Conservation (phyloP, 495 filamentous ascomycete genomes). For the Tricharina praecox region DNA sequence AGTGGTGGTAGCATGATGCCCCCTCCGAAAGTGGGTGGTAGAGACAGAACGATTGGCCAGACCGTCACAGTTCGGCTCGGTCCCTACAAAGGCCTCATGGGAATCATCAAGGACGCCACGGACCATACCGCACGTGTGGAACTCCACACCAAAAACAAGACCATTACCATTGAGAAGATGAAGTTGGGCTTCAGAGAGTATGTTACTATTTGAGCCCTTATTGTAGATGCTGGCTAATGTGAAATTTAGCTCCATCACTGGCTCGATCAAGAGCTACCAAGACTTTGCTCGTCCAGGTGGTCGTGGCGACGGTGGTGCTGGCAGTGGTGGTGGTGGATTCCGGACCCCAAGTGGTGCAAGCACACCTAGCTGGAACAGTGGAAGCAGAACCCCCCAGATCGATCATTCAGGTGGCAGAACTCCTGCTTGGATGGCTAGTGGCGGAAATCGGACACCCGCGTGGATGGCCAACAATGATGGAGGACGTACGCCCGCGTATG, state of each 20-base stretch:
- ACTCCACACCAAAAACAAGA: conserved; percentile 79
- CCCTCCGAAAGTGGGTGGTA: conserved; percentile 38
- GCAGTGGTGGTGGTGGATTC: conserved; percentile 31
- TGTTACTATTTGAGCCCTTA: conserved; percentile 16
- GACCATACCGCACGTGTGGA: conserved; percentile 74
- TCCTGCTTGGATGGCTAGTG: conserved; percentile 24
- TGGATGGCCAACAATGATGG: conserved; percentile 38
- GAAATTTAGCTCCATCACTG: conserved; percentile 35
- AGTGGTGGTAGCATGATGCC: conserved; percentile 39
- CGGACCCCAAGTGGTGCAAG: conserved; percentile 30
- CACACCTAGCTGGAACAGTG: conserved; percentile 51
- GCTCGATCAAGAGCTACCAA: conserved; percentile 50
- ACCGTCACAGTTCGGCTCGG: conserved; percentile 74
- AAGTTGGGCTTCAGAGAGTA: conserved; percentile 67
- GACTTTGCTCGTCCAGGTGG: conserved; percentile 43
- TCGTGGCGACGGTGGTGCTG: conserved; percentile 37
- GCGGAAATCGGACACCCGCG: conserved; percentile 36
- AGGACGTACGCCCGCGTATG: conserved; percentile 52
- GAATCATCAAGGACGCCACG: conserved; percentile 85
- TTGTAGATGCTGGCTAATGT: conserved; percentile 6
- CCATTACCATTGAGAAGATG: conserved; percentile 61
- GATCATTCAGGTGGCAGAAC: conserved; percentile 24
- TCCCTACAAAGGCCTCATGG: conserved; percentile 77
- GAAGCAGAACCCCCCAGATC: conserved; percentile 22
- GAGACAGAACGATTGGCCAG: conserved; percentile 76